phyloP scores from a whole-genome alignment of 768 basidiomycete genomes.

The Megacollybia marginata region DNA sequence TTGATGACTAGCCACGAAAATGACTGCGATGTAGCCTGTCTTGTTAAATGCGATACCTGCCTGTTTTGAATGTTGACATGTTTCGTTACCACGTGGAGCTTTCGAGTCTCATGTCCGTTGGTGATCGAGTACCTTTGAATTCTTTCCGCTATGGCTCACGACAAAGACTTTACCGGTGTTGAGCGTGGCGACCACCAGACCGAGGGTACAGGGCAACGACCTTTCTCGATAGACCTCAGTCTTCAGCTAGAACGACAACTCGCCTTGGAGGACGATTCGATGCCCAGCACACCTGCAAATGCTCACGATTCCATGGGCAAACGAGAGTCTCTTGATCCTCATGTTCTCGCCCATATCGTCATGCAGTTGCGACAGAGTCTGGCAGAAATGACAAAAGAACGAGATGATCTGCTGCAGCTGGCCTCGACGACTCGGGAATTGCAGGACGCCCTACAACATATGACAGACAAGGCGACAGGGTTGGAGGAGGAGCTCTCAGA shows the following conservation, averaged over 20 bases:
- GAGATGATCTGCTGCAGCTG: constrained; percentile 54
- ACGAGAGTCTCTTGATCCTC: constrained; percentile 57
- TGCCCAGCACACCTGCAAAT: constrained; percentile 34
- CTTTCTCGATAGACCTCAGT: constrained; percentile 68
- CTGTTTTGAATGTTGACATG: no score
- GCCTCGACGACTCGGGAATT: constrained; percentile 46
- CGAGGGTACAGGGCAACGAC: constrained; percentile 12
- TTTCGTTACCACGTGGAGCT: no score
- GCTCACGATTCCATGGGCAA: constrained; percentile 8
- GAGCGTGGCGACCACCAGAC: no score
- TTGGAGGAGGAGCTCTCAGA: constrained; percentile 51
- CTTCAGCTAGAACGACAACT: constrained; percentile 78
- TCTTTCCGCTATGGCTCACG: no score
- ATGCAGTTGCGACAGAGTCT: constrained; percentile 65
- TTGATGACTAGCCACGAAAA: no score
- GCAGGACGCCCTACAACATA: constrained; percentile 53
- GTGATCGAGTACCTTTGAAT: no score
- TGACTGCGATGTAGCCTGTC: no score
- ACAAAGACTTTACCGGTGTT: no score
- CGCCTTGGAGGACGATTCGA: constrained; percentile 54
- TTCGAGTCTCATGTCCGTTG: no score
- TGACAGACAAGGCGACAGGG: constrained; percentile 57
- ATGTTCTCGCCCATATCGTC: constrained; percentile 70
- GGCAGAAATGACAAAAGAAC: constrained; percentile 57
- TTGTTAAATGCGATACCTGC: no score